phyloP scores from a whole-genome alignment of 306 rosid genomes.

The Pyrus bretschneideri region DNA sequence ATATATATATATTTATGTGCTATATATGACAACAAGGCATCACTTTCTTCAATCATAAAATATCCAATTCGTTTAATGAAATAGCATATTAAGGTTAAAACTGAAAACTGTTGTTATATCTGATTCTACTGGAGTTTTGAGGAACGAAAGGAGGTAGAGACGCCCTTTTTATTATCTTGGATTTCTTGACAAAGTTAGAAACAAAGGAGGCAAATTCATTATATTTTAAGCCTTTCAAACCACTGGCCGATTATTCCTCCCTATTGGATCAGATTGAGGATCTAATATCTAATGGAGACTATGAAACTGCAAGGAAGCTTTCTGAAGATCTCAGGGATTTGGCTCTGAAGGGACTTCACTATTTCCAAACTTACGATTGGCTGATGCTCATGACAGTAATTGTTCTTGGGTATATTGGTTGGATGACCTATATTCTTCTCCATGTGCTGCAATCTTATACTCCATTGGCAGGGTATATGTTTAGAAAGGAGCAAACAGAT shows the following conservation, averaged over 20 bases:
- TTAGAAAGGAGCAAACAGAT: constrained; percentile 41
- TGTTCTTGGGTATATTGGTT: constrained; percentile 77
- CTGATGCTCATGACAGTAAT: constrained; percentile 81
- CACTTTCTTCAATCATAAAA: constrained; percentile 7
- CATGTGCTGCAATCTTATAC: constrained; percentile 89
- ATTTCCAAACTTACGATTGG: constrained; percentile 95
- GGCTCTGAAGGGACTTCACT: constrained; percentile 82
- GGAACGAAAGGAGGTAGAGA: neutral
- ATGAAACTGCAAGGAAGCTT: constrained; percentile 58
- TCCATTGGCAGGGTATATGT: constrained; percentile 43
- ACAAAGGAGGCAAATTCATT: constrained; percentile 60
- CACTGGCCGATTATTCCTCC: constrained; percentile 52
- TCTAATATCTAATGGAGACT: constrained; percentile 50
- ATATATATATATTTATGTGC: neutral
- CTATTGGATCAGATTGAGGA: constrained; percentile 59
- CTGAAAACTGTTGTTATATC: neutral
- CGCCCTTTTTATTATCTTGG: constrained; percentile 14
- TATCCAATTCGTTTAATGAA: neutral
- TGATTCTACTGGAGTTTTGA: neutral
- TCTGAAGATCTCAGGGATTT: constrained; percentile 66
- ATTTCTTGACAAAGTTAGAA: constrained; percentile 61
- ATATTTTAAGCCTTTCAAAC: constrained; percentile 77
- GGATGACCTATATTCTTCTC: constrained; percentile 78
- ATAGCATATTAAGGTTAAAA: neutral
- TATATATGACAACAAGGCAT: neutral